Evolutionary conservation across 805 yeast species (phyloP).

Genomic region (Torulaspora franciscae): DNA sequence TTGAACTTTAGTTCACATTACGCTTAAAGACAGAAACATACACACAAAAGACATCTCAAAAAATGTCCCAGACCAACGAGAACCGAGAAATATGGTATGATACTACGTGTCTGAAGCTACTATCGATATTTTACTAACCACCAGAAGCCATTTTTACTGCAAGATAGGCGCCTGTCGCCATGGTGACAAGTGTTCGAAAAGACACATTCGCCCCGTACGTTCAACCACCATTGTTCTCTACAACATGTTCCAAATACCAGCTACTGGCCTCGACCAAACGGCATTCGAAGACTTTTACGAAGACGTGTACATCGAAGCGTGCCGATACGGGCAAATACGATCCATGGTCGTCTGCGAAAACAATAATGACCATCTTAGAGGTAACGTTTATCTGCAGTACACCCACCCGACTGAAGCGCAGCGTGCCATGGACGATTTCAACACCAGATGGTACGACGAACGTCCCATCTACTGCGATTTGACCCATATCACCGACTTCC

Average conservation of each 20-base stretch:
- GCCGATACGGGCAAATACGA: conserved; percentile 48
- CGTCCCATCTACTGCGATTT: conserved; percentile 76
- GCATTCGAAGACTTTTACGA: conserved; percentile 60
- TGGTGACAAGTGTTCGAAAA: conserved; percentile 79
- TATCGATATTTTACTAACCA: conserved; percentile 6
- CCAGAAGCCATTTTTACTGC: conserved; percentile 54
- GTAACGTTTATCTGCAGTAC: conserved; percentile 76
- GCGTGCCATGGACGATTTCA: conserved; percentile 55
- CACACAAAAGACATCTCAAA: not conserved
- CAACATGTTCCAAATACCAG: conserved; percentile 50
- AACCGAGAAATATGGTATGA: conserved; percentile 21
- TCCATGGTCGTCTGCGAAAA: conserved; percentile 77
- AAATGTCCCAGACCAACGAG: conserved; percentile 9
- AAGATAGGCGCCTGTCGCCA: conserved; percentile 93
- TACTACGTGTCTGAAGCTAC: not conserved
- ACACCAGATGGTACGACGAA: conserved; percentile 75
- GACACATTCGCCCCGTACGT: conserved; percentile 59
- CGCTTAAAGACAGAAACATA: not conserved
- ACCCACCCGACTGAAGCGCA: conserved; percentile 52
- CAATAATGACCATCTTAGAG: conserved; percentile 73
- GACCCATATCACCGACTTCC: conserved; percentile 65
- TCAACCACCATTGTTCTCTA: conserved; percentile 59
- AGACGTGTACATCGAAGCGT: conserved; percentile 64
- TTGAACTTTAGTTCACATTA: not conserved
- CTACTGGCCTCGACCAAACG: conserved; percentile 49